These are phyloP conservation scores for Cladosporium oxysporum DNA, from an alignment of 2,329 filamentous ascomycete genomes.

Conservation along the genomic window DNA sequence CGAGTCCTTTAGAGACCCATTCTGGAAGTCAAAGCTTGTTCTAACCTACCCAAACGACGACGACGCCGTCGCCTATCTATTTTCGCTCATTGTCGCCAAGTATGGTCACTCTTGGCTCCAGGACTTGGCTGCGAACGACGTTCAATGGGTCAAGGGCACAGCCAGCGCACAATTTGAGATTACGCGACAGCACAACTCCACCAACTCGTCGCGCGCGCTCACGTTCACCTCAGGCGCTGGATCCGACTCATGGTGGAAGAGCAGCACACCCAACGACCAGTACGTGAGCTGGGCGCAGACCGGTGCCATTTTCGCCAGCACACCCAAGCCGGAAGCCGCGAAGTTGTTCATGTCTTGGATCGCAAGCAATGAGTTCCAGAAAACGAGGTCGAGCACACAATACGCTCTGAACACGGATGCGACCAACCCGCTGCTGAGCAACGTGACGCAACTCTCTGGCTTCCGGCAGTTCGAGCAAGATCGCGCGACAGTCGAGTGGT, in stretches of 20 bases:
- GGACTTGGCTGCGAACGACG: slow-evolving; percentile 47
- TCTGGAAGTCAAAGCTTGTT: slow-evolving; percentile 56
- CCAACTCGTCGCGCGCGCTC: slow-evolving; percentile 24
- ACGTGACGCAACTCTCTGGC: slow-evolving; percentile 21
- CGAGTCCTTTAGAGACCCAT: slow-evolving; percentile 49
- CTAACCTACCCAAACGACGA: slow-evolving; percentile 61
- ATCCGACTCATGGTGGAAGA: slow-evolving; percentile 1
- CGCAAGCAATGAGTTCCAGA: slow-evolving; percentile 20
- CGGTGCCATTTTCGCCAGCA: slow-evolving; percentile 48
- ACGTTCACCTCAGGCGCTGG: slow-evolving; percentile 24
- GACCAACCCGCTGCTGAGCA: slow-evolving; percentile 11
- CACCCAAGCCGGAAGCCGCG: slow-evolving; percentile 49
- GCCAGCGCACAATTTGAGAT: slow-evolving; percentile 43
- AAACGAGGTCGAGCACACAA: slow-evolving; percentile 20
- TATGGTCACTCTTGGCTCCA: slow-evolving; percentile 52
- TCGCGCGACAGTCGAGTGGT: no score
- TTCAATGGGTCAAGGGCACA: slow-evolving; percentile 55
- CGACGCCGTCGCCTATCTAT: slow-evolving; percentile 56
- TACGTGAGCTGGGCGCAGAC: slow-evolving; percentile 52
- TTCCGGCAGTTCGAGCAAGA: slow-evolving; percentile 7
- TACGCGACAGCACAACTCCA: slow-evolving; percentile 16
- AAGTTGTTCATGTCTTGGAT: slow-evolving; percentile 50
- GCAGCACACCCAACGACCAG: slow-evolving; percentile 31
- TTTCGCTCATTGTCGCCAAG: slow-evolving; percentile 46
- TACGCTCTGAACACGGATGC: slow-evolving; percentile 17